Conservation (phyloP, 345 rosid species). For the Eucalyptus cloeziana region DNA sequence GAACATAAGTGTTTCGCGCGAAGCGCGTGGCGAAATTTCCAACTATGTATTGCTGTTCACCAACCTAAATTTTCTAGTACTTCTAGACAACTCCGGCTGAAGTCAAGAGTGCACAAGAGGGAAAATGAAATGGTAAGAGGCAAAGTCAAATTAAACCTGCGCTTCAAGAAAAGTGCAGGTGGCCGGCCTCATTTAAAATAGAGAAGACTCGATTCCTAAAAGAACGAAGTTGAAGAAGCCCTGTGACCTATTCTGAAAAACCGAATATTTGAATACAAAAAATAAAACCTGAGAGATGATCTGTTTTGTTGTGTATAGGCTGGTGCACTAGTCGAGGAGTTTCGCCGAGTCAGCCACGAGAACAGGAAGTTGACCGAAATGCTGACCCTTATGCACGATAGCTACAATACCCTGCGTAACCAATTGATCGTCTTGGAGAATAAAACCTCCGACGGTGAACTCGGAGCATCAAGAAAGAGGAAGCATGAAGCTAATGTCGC, state of each 20-base stretch:
- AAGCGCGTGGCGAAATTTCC: background rate
- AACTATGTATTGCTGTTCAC: background rate
- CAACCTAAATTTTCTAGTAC: background rate
- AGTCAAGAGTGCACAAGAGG: background rate
- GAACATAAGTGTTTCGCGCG: background rate
- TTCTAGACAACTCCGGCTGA: background rate
- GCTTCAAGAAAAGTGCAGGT: background rate
- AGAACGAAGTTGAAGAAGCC: background rate
- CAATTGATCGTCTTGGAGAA: slow-evolving; percentile 5
- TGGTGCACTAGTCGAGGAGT: slow-evolving; percentile 5
- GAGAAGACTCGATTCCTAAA: background rate
- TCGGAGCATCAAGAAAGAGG: background rate
- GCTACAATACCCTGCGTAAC: slow-evolving; percentile 4
- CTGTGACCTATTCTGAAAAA: background rate
- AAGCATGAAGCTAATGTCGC: slow-evolving; percentile 1
- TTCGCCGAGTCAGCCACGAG: slow-evolving; percentile 7
- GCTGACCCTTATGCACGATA: slow-evolving; percentile 4
- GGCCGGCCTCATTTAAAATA: background rate
- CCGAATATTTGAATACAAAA: background rate
- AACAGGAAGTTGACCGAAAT: slow-evolving; percentile 13
- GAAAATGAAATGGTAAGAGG: background rate
- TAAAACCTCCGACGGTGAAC: background rate
- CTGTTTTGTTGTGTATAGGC: background rate
- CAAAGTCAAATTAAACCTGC: background rate
- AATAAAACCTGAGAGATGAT: background rate